Conservation (phyloP, 179 eudicot species). For the Carnegiea gigantea region DNA sequence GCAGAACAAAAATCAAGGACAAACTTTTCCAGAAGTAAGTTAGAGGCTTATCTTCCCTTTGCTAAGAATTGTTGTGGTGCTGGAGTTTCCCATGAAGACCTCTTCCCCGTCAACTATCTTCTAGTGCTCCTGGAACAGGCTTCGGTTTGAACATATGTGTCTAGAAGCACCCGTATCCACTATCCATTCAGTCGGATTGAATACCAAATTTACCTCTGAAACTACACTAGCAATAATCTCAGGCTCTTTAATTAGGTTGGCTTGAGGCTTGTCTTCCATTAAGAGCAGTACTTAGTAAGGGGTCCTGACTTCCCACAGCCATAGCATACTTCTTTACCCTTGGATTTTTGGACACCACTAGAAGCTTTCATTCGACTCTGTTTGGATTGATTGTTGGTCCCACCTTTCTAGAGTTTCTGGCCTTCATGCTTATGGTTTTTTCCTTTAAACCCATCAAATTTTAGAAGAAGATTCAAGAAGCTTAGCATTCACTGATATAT, state of each 20-base stretch:
- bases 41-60: conserved; percentile 4
- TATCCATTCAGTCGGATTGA: not conserved
- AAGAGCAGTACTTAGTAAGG: not conserved
- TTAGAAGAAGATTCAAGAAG: not conserved
- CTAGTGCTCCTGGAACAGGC: not conserved
- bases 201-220: not conserved
- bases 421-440: too few species aligned
- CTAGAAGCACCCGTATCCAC: not conserved
- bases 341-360: too few species aligned
- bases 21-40: conserved; percentile 2
- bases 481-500: not conserved
- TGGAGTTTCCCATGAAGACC: not conserved
- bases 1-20: not conserved
- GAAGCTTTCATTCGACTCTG: too few species aligned
- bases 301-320: not conserved
- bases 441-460: too few species aligned
- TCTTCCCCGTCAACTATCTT: not conserved
- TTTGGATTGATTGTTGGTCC: too few species aligned
- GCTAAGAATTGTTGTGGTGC: not conserved
- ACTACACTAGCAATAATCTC: not conserved
- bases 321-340: too few species aligned
- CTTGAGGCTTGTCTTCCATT: not conserved
- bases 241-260: not conserved
- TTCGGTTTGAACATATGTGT: conserved; percentile 10
- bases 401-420: too few species aligned